phyloP scores from a whole-genome alignment of 139 green algal species.

The Chlamydomonas asymmetrica region DNA sequence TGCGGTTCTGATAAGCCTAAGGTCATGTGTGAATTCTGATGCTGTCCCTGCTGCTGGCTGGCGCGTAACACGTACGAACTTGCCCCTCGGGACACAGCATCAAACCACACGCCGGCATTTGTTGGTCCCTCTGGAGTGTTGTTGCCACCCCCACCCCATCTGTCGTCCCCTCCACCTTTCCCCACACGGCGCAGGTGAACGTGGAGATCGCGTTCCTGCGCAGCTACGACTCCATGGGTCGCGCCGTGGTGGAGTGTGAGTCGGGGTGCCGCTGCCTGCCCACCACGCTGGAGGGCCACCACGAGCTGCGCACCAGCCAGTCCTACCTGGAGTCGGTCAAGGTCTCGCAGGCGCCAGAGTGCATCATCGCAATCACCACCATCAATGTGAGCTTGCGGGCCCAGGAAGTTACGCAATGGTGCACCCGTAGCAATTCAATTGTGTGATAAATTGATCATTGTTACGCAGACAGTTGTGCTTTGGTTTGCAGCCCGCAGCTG shows the following conservation, averaged over 20 bases:
- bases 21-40: too few species aligned
- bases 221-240: constrained; percentile 36
- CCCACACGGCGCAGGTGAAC: not conserved
- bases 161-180: not conserved
- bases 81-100: not conserved
- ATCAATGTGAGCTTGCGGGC: too few species aligned
- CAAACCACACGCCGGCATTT: not conserved
- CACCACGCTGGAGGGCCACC: constrained; percentile 21
- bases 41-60: too few species aligned
- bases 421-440: too few species aligned
- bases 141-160: not conserved
- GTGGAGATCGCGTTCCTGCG: constrained; percentile 22
- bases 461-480: too few species aligned
- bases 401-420: too few species aligned
- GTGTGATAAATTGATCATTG: too few species aligned
- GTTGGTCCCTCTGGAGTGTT: not conserved
- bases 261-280: constrained; percentile 20
- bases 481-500: too few species aligned
- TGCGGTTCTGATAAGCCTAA: too few species aligned
- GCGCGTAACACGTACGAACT: not conserved
- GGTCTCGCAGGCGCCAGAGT: constrained; percentile 24
- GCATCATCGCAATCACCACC: constrained; percentile 26
- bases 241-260: constrained; percentile 18
- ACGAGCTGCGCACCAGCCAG: constrained; percentile 17
- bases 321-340: constrained; percentile 27